Evolutionary conservation across 768 basidiomycete species (phyloP).

Genomic region (Leccinum fibrillosum): DNA sequence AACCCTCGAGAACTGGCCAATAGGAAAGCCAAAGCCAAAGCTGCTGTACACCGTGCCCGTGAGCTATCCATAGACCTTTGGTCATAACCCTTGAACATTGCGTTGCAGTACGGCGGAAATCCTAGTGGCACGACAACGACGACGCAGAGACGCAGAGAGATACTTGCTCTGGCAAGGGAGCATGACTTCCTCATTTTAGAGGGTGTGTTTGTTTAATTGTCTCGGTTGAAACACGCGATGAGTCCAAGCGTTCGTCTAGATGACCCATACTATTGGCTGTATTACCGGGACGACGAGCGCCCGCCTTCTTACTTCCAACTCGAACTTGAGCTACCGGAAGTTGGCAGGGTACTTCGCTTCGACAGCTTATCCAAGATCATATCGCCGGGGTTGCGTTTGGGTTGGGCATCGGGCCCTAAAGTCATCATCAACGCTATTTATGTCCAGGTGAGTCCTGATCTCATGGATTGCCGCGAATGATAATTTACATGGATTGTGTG

Average conservation of each 20-base stretch:
- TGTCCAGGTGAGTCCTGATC: too few species aligned
- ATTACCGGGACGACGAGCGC: conserved; percentile 55
- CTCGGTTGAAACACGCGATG: neutral
- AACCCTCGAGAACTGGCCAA: conserved; percentile 67
- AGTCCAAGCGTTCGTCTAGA: conserved; percentile 35
- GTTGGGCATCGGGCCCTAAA: too few species aligned
- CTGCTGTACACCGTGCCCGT: conserved; percentile 74
- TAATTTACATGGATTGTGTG: neutral
- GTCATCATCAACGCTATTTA: too few species aligned
- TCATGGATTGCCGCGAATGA: too few species aligned
- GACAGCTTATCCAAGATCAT: conserved; percentile 66
- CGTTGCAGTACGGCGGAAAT: conserved; percentile 65
- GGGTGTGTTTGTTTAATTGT: conserved; percentile 37
- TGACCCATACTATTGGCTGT: conserved; percentile 68
- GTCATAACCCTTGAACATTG: neutral
- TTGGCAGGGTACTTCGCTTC: conserved; percentile 57
- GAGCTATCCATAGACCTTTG: conserved; percentile 10
- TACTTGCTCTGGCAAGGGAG: conserved; percentile 60
- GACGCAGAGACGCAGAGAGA: conserved; percentile 56
- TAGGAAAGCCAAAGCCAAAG: conserved; percentile 62
- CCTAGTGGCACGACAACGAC: conserved; percentile 75
- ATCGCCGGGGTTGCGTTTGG: too few species aligned
- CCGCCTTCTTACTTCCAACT: conserved; percentile 13
- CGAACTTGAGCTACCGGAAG: neutral
- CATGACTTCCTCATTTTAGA: conserved; percentile 77